These are phyloP conservation scores for Zygosaccharomyces bisporus DNA, from an alignment of 805 yeast genomes.

Conservation along the genomic window DNA sequence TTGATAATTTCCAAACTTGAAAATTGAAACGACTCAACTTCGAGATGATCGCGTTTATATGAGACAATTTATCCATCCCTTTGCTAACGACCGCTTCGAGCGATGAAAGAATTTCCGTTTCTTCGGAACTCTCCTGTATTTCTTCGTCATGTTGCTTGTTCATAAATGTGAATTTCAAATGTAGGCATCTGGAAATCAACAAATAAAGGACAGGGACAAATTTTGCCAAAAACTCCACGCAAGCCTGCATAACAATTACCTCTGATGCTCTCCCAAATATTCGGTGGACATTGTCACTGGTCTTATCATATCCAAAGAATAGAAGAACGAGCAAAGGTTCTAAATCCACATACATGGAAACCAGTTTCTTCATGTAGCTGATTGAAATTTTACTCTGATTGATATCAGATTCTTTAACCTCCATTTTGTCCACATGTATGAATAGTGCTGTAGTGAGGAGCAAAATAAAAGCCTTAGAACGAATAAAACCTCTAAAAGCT, in stretches of 20 bases:
- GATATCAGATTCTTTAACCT: conserved; percentile 14
- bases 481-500: conserved; percentile 29
- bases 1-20: conserved; percentile 61
- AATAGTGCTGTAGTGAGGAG: conserved; percentile 21
- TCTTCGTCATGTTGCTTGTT: not conserved
- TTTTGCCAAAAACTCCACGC: conserved; percentile 18
- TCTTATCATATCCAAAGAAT: conserved; percentile 7
- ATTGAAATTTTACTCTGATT: conserved; percentile 26
- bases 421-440: conserved; percentile 4
- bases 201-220: conserved; percentile 17
- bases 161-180: conserved; percentile 26
- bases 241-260: conserved; percentile 16
- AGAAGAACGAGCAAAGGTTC: conserved; percentile 19
- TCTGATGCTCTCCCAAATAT: conserved; percentile 19
- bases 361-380: conserved; percentile 22
- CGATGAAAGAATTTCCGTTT: not conserved
- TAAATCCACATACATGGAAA: conserved; percentile 18
- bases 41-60: conserved; percentile 37
- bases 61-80: conserved; percentile 31
- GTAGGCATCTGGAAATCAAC: conserved; percentile 32
- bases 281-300: conserved; percentile 9
- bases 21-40: conserved; percentile 52
- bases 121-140: not conserved
- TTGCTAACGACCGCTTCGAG: conserved; percentile 19
- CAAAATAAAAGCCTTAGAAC: conserved; percentile 26